Base-by-base conservation (phyloP, 2,329 filamentous ascomycete species). In the Colletotrichum cereale region DNA sequence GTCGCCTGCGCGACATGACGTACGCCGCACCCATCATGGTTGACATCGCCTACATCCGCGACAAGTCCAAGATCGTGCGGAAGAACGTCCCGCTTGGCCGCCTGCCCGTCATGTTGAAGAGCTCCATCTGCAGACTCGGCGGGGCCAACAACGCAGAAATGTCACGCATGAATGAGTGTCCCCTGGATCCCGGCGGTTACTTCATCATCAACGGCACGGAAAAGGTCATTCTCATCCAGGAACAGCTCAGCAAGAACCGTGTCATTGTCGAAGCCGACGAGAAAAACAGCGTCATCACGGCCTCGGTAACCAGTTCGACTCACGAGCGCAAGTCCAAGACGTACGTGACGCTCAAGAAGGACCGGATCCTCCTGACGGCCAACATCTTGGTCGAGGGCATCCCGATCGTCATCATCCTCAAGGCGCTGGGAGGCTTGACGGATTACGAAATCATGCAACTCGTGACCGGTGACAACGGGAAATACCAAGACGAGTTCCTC, bases 251-350 rank as follows among this genome's bases (percentile, higher is more conserved):
- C 88, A 99, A 99, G 88, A 99, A 99, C 82, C 91, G 96, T 85
- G 93, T 99, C 78, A 98, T 99, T 80, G 96, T 99, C 21, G 97
- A 99, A 82, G 92, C 94, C 66, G 93, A 96, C 77, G 88, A 92
- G 63, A 97, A 97, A 84, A 98, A 98, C 82, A 93, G 93, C 72
- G 91, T 97, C 74, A 96, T 98, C 67, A 94, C 96, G 75, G 96
- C 97, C 47, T 98, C 96, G 1, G 96, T 98, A 38, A 99, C 95
- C 10, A 97, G 95, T 89, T 98, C 96, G 38, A 98, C 97, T 1
- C 95, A 98, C 81, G 96, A 98, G 81, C 90, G 97, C 77, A 98
- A 98, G 82, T 98, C 96, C 14, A 99, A 99, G 85, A 98, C 94
- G 66, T 98, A 98, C 77, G 94, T 99, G 62, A 89, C 96, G 18